Base-by-base conservation (phyloP, 1,284 basidiomycete species). In the Microbotryomycetes sp. region DNA sequence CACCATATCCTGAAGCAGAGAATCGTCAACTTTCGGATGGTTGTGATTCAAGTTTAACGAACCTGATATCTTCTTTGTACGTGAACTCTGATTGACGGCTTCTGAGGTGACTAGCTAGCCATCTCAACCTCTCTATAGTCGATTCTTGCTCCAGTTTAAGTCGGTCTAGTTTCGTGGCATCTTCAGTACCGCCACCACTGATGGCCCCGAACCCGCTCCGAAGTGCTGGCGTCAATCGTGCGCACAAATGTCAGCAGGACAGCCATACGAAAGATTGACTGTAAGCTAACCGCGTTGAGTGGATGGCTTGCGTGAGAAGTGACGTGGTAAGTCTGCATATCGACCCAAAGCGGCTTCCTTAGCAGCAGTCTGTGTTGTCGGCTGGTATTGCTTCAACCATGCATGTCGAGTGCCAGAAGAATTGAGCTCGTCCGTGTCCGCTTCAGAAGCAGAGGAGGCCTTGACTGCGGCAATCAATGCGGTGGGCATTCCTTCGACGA, bases 41-140 rank as follows among this genome's bases (percentile, higher is more conserved):
- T 22, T 22, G 22, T 30, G 26, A 4, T 22, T 6, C 19, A 3
- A 32, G 28, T 30, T n/a, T 3, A 25, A 36, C 62, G 51, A 19
- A 60, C 63, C 59, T 59, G 29, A 68, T 61, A 12, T 59, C 59
- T 30, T 62, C 64, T 23, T 26, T 31, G 6, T 16, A 22, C 22
- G 52, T 25, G 19, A 61, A 68, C 25, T 62, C 63, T 2, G 46
- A 42, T 19, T 60, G 58, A 14, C 61, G 29, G 32, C 51, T 42
- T 15, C 46, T 7, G n/a, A 68, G 16, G 15, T 51, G 48, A 9
- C 60, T 36, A 5, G 54, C 56, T 3, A 65, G 2, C 66, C 66
- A 68, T 3, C 45, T 59, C 51, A 19, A 54, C 55, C 26, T 54
- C 23, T 3, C 30, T 56, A 26, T 29, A 26, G 50, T 30, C 36